Conservation (phyloP, 495 filamentous ascomycete species). For the Umbilicaria muhlenbergii region DNA sequence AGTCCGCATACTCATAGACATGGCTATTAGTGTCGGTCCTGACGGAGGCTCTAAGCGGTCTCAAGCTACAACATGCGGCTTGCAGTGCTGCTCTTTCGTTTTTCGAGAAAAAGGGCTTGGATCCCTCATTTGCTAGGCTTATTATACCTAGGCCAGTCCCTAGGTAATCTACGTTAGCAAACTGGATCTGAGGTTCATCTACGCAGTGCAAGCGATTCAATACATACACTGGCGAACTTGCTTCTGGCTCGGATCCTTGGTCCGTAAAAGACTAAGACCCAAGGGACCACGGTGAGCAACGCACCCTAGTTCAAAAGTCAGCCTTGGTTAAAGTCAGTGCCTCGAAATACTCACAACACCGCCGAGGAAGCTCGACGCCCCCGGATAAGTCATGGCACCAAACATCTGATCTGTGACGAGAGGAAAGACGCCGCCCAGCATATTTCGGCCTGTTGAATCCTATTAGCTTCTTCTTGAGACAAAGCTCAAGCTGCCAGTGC, state of each 20-base stretch:
- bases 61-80: no score
- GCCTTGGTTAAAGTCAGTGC: not conserved
- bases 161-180: no score
- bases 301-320: constrained; percentile 27
- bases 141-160: no score
- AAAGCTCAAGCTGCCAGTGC: not conserved
- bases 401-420: constrained; percentile 62
- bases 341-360: constrained; percentile 35
- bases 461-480: not conserved
- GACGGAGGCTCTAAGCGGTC: no score
- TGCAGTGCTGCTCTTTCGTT: no score
- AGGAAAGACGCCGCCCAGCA: constrained; percentile 72
- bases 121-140: no score
- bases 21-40: no score
- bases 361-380: constrained; percentile 63
- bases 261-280: constrained; percentile 72
- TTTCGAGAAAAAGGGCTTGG: no score
- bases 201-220: no score
- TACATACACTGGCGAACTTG: constrained; percentile 45
- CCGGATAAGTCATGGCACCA: constrained; percentile 49
- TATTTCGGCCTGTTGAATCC: constrained; percentile 42
- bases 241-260: constrained; percentile 62
- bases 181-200: no score
- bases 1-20: no score
- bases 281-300: constrained; percentile 63